Evolutionary conservation across 2,329 filamentous ascomycete genomes (phyloP).

Genomic region (Bipolaris cookei): DNA sequence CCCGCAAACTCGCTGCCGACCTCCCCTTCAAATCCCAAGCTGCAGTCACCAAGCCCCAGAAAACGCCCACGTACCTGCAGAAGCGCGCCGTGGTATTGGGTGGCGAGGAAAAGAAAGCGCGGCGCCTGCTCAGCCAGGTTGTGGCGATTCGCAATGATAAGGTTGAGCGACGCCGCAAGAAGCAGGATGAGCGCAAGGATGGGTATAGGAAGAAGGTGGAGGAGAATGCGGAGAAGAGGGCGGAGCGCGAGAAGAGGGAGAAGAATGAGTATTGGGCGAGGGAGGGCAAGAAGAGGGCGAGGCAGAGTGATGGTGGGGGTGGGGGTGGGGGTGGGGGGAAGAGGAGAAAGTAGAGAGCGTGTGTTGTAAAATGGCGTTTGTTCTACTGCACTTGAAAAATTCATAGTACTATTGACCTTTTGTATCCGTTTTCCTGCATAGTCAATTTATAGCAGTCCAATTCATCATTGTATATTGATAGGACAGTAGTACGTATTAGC

Average conservation of each 20-base stretch:
- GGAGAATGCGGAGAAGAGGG: constrained; percentile 83
- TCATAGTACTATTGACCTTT: neutral
- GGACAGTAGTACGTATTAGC: too few relatives aligned
- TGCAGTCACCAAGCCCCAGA: constrained; percentile 77
- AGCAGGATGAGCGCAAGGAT: constrained; percentile 86
- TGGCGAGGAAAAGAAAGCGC: constrained; percentile 83
- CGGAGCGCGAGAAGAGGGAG: constrained; percentile 86
- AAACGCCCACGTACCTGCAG: constrained; percentile 85
- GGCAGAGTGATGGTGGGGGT: constrained; percentile 37
- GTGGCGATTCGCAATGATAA: constrained; percentile 91
- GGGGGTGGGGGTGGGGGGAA: constrained; percentile 50
- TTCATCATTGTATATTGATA: too few relatives aligned
- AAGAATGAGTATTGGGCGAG: constrained; percentile 90
- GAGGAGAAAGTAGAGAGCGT: constrained; percentile 31
- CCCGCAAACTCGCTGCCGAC: constrained; percentile 77
- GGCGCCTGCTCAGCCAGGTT: constrained; percentile 90
- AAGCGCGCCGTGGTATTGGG: constrained; percentile 92
- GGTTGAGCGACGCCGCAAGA: constrained; percentile 77
- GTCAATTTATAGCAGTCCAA: too few relatives aligned
- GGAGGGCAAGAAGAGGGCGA: constrained; percentile 81
- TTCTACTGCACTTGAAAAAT: neutral
- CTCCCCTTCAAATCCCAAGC: constrained; percentile 95
- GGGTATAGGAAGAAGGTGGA: constrained; percentile 83
- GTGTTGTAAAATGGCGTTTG: neutral
- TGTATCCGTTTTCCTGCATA: too few relatives aligned